Evolutionary conservation across 2,329 filamentous ascomycete species (phyloP).

Genomic region (Paraphoma chrysanthemicola): DNA sequence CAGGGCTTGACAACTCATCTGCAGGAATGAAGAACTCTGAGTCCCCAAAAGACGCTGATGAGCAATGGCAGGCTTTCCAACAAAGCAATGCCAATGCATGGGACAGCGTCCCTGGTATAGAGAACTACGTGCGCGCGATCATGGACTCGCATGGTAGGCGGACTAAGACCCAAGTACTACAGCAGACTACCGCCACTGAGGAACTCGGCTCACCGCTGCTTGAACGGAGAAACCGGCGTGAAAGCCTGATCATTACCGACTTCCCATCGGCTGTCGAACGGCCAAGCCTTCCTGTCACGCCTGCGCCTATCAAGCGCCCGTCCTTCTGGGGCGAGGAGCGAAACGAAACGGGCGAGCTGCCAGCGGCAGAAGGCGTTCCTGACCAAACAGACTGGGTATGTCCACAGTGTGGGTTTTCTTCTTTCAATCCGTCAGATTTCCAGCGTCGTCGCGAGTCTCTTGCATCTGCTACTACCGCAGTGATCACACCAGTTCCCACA

Average conservation of each 20-base stretch:
- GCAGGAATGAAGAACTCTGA: slow-evolving; percentile 20
- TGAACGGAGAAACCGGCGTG: slow-evolving; percentile 49
- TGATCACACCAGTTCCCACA: slow-evolving; percentile 20
- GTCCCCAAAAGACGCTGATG: slow-evolving; percentile 47
- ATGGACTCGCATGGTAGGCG: slow-evolving; percentile 66
- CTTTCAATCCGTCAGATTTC: slow-evolving; percentile 40
- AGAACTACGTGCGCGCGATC: slow-evolving; percentile 81
- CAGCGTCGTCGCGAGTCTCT: slow-evolving; percentile 26
- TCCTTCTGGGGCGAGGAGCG: slow-evolving; percentile 72
- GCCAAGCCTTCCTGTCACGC: slow-evolving; percentile 88
- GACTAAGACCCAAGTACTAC: slow-evolving; percentile 52
- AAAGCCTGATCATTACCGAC: slow-evolving; percentile 77
- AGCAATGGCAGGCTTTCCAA: slow-evolving; percentile 77
- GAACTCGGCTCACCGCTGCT: slow-evolving; percentile 44
- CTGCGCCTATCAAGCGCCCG: slow-evolving; percentile 75
- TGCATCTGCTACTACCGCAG: slow-evolving; percentile 25
- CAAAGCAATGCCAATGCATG: slow-evolving; percentile 76
- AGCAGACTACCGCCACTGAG: slow-evolving; percentile 28
- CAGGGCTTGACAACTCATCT: slow-evolving; percentile 13
- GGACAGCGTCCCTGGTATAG: slow-evolving; percentile 90
- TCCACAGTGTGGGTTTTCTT: slow-evolving; percentile 54
- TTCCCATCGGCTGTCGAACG: slow-evolving; percentile 84
- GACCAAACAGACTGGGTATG: slow-evolving; percentile 94
- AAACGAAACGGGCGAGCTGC: slow-evolving; percentile 66
- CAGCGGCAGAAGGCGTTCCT: slow-evolving; percentile 81